Evolutionary conservation across 2,329 filamentous ascomycete genomes (phyloP), one percentile per base, ranked within the genome.

Genomic region (Paracoccidioides lutzii): DNA sequence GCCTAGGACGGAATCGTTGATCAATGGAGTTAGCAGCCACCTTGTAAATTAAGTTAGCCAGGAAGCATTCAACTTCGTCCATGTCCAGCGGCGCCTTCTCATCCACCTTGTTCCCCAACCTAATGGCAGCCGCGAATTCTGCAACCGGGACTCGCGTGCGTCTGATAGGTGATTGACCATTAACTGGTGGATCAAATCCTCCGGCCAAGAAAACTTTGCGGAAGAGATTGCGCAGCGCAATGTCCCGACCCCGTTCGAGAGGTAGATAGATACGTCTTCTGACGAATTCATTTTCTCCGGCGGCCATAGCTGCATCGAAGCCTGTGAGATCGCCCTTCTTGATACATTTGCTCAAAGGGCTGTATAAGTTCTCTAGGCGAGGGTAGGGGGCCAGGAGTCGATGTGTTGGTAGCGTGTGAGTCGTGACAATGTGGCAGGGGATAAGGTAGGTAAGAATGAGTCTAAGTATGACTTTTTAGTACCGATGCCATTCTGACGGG

Each of bases 31-130:
- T 49, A 48, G 30, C 0, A 49, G 22, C 58, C 72, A 95, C 91
- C 82, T 97, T 98, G 77, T 97, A 98, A 59, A 98, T 95, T 81
- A 96, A 88, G 68, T 96, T 97, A 33, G 93, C 89, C 65, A 98
- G 68, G 64, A 96, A 74, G 69, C 93, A 98, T 71, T 98, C 94
- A 3, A 97, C 90, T 71, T 98, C 93, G 67, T 98, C 94, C 37
- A 81, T 78, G 63, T 96, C 93, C 38, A 94, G 76, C 38, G 77
- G 73, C 66, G 87, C 72, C 65, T 75, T 71, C 59, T 71, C 66
- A 61, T 73, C 67, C 2, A 70, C 68, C 55, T 78, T 76, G 61
- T 81, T 84, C 53, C 83, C 84, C 63, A 95, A 78, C 65, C 84
- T 84, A 58, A 97, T 81, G 6, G 89, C 94, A 5, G 89, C 87